Evolutionary conservation across 257 asterid species (phyloP).

Genomic region (Paraleonurus japonicus): DNA sequence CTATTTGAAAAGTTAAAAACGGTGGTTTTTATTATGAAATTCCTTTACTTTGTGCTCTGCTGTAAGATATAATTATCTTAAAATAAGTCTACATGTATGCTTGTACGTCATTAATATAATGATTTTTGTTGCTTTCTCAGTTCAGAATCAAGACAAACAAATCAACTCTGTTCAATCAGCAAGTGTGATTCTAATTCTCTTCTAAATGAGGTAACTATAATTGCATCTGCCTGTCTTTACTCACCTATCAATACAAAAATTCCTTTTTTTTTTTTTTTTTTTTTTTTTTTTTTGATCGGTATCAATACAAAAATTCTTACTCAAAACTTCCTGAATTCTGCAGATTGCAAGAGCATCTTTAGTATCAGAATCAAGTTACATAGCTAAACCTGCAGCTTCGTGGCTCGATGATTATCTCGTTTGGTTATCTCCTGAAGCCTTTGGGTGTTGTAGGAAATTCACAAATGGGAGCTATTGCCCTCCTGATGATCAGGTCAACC

Average conservation of each 20-base stretch:
- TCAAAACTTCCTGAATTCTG: slow-evolving; percentile 25
- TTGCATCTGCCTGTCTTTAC: neutral
- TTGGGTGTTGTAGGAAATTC: slow-evolving; percentile 96
- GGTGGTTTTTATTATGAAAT: neutral
- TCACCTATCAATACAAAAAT: neutral
- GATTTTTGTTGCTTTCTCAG: slow-evolving; percentile 43
- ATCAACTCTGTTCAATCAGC: slow-evolving; percentile 93
- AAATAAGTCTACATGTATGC: neutral
- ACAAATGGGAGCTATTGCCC: slow-evolving; percentile 87
- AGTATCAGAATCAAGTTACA: slow-evolving; percentile 83
- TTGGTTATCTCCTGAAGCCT: slow-evolving; percentile 98
- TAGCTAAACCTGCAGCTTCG: slow-evolving; percentile 99
- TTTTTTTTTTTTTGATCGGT: too few species aligned
- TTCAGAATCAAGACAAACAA: slow-evolving; percentile 85
- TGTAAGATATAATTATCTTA: neutral
- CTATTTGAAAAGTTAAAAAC: too few species aligned
- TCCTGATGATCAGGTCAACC: slow-evolving; percentile 86
- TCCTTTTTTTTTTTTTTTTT: too few species aligned
- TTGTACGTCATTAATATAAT: neutral
- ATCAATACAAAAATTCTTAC: neutral
- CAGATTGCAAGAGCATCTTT: slow-evolving; percentile 94
- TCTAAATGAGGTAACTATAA: slow-evolving; percentile 69
- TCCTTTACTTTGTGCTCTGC: neutral
- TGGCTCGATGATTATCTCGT: slow-evolving; percentile 99
- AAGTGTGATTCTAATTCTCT: slow-evolving; percentile 93